Evolutionary conservation across 2,329 filamentous ascomycete species (phyloP), one percentile per base, ranked within the genome.

Genomic region (Apiospora aurea): DNA sequence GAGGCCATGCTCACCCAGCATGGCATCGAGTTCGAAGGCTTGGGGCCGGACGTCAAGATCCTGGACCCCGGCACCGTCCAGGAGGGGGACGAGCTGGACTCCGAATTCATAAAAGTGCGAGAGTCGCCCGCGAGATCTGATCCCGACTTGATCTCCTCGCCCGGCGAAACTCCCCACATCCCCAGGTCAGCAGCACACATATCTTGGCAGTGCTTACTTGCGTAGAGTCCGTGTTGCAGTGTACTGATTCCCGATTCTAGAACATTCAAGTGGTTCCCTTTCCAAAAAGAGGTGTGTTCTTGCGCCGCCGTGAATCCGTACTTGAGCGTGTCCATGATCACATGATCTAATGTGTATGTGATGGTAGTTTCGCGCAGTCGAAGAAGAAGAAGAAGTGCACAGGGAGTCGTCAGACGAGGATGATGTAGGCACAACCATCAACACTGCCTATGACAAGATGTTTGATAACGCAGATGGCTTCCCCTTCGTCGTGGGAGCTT

Each of bases 21-120:
- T 76, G 88, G 90, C 69, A 88, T 95, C 77, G 82, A 86, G n/a
- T 93, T 94, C 75, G 90, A 94, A 69, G 87, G 91, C 21, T 86
- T 93, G 26, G 88, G 89, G 61, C 82, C 85, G n/a, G 84, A 88
- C 43, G 78, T 86, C 70, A 85, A 81, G 78, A 78, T 83, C 73
- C 79, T 78, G 53, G 81, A 83, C 71, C 77, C 78, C 68, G 78
- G 79, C 53, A 83, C 76, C 76, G 78, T 80, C 10, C 87, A 89
- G 73, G 87, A 89, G 71, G 85, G 89, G 24, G 86, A 88, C 71
- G 88, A 90, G 70, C 80, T 90, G 24, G 87, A 89, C 74, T 83
- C 87, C 72, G 87, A 88, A 74, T 87, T 90, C 75, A 86, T 87
- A 74, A 86, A 76, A 70, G 73, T 73, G 57, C 88, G 86, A 77